Evolutionary conservation across 805 yeast genomes (phyloP), one percentile per base, ranked within the genome.

Genomic region (Lachancea nothofagi): DNA sequence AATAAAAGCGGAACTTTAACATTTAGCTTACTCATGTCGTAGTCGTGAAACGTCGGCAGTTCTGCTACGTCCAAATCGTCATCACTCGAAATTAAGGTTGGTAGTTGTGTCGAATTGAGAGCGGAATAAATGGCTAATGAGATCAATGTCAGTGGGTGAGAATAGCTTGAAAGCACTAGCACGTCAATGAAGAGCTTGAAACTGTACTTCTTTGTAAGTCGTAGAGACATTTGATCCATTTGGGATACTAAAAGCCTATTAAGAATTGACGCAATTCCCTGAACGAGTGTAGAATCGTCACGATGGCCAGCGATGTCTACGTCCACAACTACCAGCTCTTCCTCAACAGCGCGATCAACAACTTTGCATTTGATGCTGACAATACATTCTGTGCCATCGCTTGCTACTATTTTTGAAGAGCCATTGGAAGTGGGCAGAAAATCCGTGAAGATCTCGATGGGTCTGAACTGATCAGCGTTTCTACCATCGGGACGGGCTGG

Each of bases 341-440:
- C 51, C 13, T 72, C 71, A 43, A 46, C 62, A 5, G 62, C 50
- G 41, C 62, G 64, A 34, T 67, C 70, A 12, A 85, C 83, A 3
- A 89, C 96, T 52, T 83, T 83, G 9, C 89, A 77, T 62, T 93
- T 93, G 34, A 90, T 74, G 54, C 97, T 93, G 4, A 87, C 90
- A 24, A 93, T 81, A 52, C 96, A 87, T 62, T 93, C 97, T 45
- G 87, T 77, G 17, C 98, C 97, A 61, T 90, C 97, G 35, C 83
- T 73, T 24, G 87, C 74, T 47, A 88, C 73, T 14, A 90, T 76
- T 64, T 95, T 74, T 0, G 97, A 83, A 2, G 97, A 88, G 10
- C 98, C 98, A 63, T 90, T 86, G 3, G 96, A 83, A 37, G 80
- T 76, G 0, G 95, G 93, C 43, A 93, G 69, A 51, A 90, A 83